Evolutionary conservation across 192 early-diverging fungal species (phyloP), one percentile per base, ranked within the genome.

Genomic region (Backusella mclennaniae): DNA sequence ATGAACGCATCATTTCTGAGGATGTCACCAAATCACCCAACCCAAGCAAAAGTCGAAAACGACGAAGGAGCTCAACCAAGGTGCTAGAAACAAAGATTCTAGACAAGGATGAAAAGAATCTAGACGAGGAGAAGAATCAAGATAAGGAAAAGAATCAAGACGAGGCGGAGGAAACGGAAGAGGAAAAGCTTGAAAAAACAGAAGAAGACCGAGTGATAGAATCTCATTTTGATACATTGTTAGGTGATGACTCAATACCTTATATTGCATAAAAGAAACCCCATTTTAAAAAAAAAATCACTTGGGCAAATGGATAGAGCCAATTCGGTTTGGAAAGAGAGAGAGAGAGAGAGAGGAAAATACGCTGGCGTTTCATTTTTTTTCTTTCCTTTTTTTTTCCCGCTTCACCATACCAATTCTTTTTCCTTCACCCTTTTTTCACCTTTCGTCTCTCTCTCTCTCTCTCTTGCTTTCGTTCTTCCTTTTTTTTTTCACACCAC

Each of bases 1-100:
- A 90, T 75, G 85, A 87, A 26, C 78, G 85, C n/a, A 19, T 75
- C 4, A 11, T 33, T 39, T 67, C 42, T 72, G 73, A 73, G 5
- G 68, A 73, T 9, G 1, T 36, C 9, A 26, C 38, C 15, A 67
- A 49, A 73, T 44, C 66, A 4, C 56, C 35, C 2, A 17, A 76
- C 4, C 4, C 26, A 26, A 29, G n/a, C 26, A 63, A 63, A 63
- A 63, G 56, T 11, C 66, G 73, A 35, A 82, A 82, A 35, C 49
- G 80, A 69, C 52, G 76, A 73, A 69, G 80, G 29, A 52, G 73
- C 19, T 68, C 41, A 21, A 38, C 29, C 2, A 66, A 44, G 15
- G 29, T 17, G n/a, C 5, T 31, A 9, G 14, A 31, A n/a, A 42
- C 17, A 71, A 26, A 71, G 21, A 0, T 42, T 19, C 39, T 33